Evolutionary conservation across 2,329 filamentous ascomycete genomes (phyloP), one percentile per base, ranked within the genome.

Genomic region (Aspergillus brunneoviolaceus): DNA sequence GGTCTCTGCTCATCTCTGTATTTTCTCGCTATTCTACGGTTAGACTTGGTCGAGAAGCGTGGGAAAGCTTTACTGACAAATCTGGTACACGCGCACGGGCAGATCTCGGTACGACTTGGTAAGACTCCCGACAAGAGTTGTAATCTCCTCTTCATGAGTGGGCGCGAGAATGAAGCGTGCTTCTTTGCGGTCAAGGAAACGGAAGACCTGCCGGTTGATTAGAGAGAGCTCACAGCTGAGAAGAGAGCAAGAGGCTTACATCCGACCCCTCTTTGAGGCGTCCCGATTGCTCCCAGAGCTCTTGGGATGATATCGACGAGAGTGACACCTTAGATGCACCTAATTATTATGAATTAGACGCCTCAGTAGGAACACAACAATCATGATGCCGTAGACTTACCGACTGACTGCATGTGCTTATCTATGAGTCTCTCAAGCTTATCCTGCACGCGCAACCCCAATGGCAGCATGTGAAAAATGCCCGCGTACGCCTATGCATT

Each of bases 101-200:
- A 98, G 81, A 49, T 91, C 88, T 70, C 92, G 94, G 73, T 96
- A 94, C 0, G 93, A 96, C 48, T 87, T 86, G 1, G 93, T 81
- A 16, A 88, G 84, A 58, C 83, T 84, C 4, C 87, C 85, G 1
- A 97, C 90, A 2, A 99, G 80, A 0, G 84, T 80, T 0, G 95
- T 99, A 67, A 99, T 95, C 72, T 99, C 95, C 74, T 99, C 95
- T 72, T 99, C 95, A 63, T 99, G 95, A 0, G 95, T 99, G 0
- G 95, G 95, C 1, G 92, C 89, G 4, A 99, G 84, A 31, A 99
- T 82, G 63, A 91, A 91, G 4, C 84, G 82, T 0, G 84, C 80
- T 6, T 89, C 85, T 74, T 90, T 95, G 58, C 95, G 86, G 75
- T 98, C 95, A 49, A 83, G 78, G 51, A 98, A 85, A 48, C 85